Conservation (phyloP, 2,329 filamentous ascomycete genomes). For the Fusarium liriodendri region DNA sequence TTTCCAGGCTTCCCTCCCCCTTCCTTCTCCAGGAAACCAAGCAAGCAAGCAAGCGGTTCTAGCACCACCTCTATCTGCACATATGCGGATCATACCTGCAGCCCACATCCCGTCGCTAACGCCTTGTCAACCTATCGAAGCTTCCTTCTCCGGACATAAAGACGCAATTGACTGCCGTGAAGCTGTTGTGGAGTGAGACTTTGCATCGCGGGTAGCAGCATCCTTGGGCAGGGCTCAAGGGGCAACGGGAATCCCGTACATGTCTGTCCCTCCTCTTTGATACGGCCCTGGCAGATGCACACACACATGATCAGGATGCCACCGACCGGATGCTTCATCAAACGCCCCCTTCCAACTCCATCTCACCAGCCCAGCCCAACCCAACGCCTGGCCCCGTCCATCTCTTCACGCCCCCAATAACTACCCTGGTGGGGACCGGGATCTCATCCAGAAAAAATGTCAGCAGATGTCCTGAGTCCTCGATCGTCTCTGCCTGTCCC, state of each 20-base stretch:
- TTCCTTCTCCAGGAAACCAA: constrained; percentile 5
- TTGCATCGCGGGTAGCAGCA: constrained; percentile 35
- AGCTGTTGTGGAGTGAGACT: constrained; percentile 28
- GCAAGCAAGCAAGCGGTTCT: constrained; percentile 6
- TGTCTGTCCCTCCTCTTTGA: constrained; percentile 9
- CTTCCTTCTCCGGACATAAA: constrained; percentile 19
- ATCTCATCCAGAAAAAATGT: constrained; percentile 6
- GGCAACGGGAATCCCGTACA: constrained; percentile 11
- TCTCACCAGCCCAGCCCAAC: not conserved
- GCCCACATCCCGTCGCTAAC: constrained; percentile 35
- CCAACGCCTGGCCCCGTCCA: not conserved
- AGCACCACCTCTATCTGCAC: constrained; percentile 40
- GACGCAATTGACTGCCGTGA: constrained; percentile 29
- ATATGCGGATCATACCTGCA: constrained; percentile 54
- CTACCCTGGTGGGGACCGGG: not conserved
- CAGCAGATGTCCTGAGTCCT: constrained; percentile 22
- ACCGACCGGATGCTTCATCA: constrained; percentile 23
- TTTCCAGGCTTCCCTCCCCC: constrained; percentile 3
- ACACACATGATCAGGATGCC: constrained; percentile 28
- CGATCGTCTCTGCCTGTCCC: constrained; percentile 4
- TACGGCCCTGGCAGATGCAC: constrained; percentile 5
- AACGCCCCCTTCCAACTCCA: constrained; percentile 17
- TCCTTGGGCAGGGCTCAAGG: constrained; percentile 16
- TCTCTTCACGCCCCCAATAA: not conserved
- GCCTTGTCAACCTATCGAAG: constrained; percentile 27